phyloP scores from a whole-genome alignment of 768 basidiomycete species.

The Mycena polygramma region DNA sequence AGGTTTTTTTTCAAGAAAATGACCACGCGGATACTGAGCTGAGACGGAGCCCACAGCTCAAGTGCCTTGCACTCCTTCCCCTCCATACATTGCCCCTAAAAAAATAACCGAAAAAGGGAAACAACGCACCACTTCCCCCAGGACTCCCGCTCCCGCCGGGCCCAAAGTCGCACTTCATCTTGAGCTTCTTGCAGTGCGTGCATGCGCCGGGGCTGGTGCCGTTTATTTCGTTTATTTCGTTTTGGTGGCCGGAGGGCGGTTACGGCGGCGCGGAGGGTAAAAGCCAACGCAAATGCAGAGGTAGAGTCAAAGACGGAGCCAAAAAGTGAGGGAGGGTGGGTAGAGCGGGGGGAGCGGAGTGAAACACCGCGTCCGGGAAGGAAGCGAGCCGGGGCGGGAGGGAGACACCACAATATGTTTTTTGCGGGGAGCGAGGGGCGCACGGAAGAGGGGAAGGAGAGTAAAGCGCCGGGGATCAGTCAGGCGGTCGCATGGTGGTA shows the following conservation, averaged over 20 bases:
- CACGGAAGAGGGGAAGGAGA: not conserved
- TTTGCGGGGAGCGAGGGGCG: too few relatives aligned
- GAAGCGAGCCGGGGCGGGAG: too few relatives aligned
- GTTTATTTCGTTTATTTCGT: not conserved
- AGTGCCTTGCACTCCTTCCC: too few relatives aligned
- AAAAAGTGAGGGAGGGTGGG: not conserved
- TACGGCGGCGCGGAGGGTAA: slow-evolving; percentile 6
- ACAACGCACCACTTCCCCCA: slow-evolving; percentile 8
- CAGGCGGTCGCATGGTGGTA: not conserved
- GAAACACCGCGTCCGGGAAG: not conserved
- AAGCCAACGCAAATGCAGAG: not conserved
- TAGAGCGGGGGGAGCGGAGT: slow-evolving; percentile 9
- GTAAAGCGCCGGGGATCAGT: too few relatives aligned
- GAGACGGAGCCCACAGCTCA: too few relatives aligned
- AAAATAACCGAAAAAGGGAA: not conserved
- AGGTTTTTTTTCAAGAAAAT: too few relatives aligned
- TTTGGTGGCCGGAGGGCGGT: not conserved
- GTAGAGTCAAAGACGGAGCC: not conserved
- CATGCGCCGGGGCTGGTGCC: slow-evolving; percentile 79
- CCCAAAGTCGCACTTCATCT: slow-evolving; percentile 92
- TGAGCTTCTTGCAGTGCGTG: slow-evolving; percentile 88
- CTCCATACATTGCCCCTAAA: not conserved
- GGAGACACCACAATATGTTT: not conserved
- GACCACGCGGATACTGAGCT: too few relatives aligned
- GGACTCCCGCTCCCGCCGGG: slow-evolving; percentile 19